Conservation (phyloP, 164 flowering plant species). For the Liquidambar formosana region DNA sequence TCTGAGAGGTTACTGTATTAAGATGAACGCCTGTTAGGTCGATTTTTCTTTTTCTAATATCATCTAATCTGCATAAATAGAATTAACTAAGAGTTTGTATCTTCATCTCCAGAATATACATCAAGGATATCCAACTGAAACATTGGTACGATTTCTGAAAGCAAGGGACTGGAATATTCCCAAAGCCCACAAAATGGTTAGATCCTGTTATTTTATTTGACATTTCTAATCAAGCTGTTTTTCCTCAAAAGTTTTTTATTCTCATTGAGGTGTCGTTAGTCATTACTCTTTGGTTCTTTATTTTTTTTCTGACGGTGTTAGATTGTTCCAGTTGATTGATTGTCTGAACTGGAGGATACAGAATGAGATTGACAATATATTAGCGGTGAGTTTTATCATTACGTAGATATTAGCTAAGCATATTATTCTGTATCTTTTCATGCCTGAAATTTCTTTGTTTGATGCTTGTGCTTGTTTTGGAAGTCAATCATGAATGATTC, state of each 20-base stretch:
- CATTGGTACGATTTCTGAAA: slow-evolving; percentile 77
- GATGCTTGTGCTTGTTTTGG: not conserved
- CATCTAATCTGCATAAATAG: too few species aligned
- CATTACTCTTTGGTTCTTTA: not conserved
- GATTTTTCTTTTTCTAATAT: not conserved
- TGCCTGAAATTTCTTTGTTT: not conserved
- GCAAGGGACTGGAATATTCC: slow-evolving; percentile 89
- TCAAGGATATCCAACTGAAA: slow-evolving; percentile 69
- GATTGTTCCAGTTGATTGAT: slow-evolving; percentile 64
- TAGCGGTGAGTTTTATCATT: slow-evolving; percentile 57
- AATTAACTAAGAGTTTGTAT: not conserved
- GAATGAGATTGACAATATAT: slow-evolving; percentile 77
- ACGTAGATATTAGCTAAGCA: not conserved
- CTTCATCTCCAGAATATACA: slow-evolving; percentile 67
- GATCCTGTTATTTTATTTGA: slow-evolving; percentile 7
- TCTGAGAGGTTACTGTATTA: not conserved
- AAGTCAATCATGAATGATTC: not conserved
- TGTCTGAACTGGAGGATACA: slow-evolving; percentile 84
- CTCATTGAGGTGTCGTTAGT: not conserved
- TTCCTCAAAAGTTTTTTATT: not conserved
- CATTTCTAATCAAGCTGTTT: not conserved
- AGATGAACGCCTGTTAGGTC: not conserved
- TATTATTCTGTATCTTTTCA: not conserved
- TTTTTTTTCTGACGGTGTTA: slow-evolving; percentile 7
- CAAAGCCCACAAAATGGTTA: slow-evolving; percentile 90